These are phyloP conservation scores for Capronia epimyces DNA, from an alignment of 2,329 filamentous ascomycete genomes.

Conservation along the genomic window DNA sequence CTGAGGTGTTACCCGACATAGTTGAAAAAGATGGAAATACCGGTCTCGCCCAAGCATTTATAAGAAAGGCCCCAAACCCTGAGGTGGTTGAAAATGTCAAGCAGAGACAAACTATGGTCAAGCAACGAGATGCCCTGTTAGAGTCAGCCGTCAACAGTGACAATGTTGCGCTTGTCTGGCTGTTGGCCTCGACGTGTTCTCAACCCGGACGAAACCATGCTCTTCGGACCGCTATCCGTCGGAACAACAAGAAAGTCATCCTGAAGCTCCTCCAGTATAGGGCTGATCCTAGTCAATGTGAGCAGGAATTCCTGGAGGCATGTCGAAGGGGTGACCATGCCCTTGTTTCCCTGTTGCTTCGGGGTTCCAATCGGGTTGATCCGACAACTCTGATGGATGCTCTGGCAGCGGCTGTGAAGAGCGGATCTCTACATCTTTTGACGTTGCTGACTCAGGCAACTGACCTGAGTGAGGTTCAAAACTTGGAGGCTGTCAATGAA, in stretches of 20 bases:
- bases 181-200: constrained; percentile 2
- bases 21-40: neutral
- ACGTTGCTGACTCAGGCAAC: neutral
- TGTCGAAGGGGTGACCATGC: neutral
- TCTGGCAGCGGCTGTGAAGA: constrained; percentile 2
- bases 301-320: constrained; percentile 1
- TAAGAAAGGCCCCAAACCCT: neutral
- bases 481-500: constrained; percentile 2
- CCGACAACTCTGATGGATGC: constrained; percentile 4
- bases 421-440: constrained; percentile 5
- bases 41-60: neutral
- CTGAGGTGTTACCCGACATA: neutral
- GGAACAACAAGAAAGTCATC: neutral
- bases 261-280: constrained; percentile 5
- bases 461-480: neutral
- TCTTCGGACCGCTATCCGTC: neutral
- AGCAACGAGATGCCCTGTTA: neutral
- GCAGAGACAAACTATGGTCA: neutral
- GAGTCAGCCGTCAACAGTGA: neutral
- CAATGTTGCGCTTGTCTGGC: constrained; percentile 5
- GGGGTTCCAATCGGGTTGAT: neutral
- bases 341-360: constrained; percentile 3
- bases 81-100: neutral
- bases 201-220: constrained; percentile 3
- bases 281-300: constrained; percentile 4